These are phyloP conservation scores for Fusarium nurragi DNA, from an alignment of 2,329 filamentous ascomycete species.

Conservation along the genomic window DNA sequence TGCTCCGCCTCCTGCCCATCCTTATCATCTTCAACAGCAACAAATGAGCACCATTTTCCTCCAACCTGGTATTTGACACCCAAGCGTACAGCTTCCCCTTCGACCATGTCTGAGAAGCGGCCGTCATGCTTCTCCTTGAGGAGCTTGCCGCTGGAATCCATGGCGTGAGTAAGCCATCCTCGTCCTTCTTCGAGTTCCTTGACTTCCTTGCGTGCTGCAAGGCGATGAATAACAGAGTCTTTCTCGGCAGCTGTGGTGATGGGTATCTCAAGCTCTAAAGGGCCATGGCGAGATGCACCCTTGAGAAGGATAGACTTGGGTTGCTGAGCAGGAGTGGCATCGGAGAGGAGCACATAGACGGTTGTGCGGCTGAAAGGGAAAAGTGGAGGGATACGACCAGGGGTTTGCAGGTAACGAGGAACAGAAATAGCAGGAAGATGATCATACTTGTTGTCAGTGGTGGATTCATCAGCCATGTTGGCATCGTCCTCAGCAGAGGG, in stretches of 20 bases:
- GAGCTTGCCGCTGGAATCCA: constrained; percentile 53
- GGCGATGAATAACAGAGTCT: constrained; percentile 71
- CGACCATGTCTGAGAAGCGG: constrained; percentile 67
- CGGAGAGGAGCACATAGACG: constrained; percentile 71
- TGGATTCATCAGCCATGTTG: constrained; percentile 38
- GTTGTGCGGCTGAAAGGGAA: constrained; percentile 73
- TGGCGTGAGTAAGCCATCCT: constrained; percentile 70
- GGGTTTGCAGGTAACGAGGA: constrained; percentile 72
- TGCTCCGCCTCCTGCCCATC: constrained; percentile 3
- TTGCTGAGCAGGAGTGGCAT: constrained; percentile 52
- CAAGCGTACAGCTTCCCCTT: constrained; percentile 72
- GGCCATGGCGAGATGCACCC: constrained; percentile 65
- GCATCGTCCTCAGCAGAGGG: constrained; percentile 51
- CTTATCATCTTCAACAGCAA: constrained; percentile 66
- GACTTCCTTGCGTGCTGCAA: constrained; percentile 74
- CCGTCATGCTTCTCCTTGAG: constrained; percentile 59
- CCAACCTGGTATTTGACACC: constrained; percentile 73
- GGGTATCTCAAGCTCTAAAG: constrained; percentile 71
- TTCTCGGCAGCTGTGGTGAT: constrained; percentile 59
- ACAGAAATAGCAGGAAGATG: constrained; percentile 61
- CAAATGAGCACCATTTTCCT: constrained; percentile 77
- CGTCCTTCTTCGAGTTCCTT: constrained; percentile 75
- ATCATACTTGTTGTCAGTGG: constrained; percentile 52
- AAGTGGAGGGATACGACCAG: constrained; percentile 69
- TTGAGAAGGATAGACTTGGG: constrained; percentile 66